phyloP scores from a whole-genome alignment of 2,329 filamentous ascomycete genomes.

The Nothomitra cinnamomea region DNA sequence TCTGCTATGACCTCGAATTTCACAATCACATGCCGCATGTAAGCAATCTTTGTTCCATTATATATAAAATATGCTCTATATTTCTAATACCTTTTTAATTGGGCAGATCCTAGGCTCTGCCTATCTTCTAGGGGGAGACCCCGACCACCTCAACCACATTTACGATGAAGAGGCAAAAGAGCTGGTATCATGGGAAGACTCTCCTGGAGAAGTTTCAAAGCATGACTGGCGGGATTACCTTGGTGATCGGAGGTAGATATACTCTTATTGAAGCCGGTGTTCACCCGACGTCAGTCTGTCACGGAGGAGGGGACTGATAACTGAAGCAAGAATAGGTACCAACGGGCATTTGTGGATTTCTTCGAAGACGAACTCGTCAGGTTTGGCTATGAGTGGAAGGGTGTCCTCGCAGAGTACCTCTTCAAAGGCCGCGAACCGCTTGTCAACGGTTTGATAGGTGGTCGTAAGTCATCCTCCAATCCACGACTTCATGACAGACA shows the following conservation, averaged over 20 bases:
- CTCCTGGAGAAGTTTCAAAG: slow-evolving; percentile 66
- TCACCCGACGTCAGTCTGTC: background rate
- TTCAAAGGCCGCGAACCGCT: slow-evolving; percentile 59
- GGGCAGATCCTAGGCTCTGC: slow-evolving; percentile 57
- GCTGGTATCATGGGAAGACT: slow-evolving; percentile 66
- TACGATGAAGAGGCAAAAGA: slow-evolving; percentile 60
- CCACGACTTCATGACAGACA: slow-evolving; percentile 3
- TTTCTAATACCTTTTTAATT: background rate
- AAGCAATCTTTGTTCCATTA: slow-evolving; percentile 14
- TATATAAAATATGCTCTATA: slow-evolving; percentile 13
- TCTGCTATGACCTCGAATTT: slow-evolving; percentile 57
- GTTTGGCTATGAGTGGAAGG: slow-evolving; percentile 70
- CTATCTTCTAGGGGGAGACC: slow-evolving; percentile 65
- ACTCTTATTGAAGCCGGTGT: background rate
- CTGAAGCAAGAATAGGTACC: slow-evolving; percentile 36
- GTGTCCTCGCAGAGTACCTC: slow-evolving; percentile 58
- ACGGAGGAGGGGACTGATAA: background rate
- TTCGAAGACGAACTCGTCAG: slow-evolving; percentile 79
- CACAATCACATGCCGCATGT: slow-evolving; percentile 74
- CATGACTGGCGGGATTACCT: slow-evolving; percentile 79
- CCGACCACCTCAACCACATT: slow-evolving; percentile 56
- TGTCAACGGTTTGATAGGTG: slow-evolving; percentile 62
- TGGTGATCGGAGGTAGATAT: slow-evolving; percentile 45
- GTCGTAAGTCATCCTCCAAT: slow-evolving; percentile 38
- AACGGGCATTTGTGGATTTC: slow-evolving; percentile 84